Conservation (phyloP, 306 rosid species). For the Carpinus viminea region DNA sequence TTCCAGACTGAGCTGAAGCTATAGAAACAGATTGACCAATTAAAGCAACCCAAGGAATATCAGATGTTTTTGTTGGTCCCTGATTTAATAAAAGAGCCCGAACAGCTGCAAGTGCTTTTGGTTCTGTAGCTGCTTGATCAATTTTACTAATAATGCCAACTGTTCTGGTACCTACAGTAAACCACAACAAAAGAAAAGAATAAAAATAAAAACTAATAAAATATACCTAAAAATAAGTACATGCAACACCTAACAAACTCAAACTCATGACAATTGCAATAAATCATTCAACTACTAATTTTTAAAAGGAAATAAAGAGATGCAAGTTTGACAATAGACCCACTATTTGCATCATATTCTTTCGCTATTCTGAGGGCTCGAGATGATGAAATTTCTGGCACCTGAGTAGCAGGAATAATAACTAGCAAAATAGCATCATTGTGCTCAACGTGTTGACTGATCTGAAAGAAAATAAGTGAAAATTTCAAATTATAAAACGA, state of each 20-base stretch:
- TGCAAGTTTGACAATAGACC: conserved; percentile 5
- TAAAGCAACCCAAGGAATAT: conserved; percentile 96
- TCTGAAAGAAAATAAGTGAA: conserved; percentile 36
- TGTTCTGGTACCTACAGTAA: conserved; percentile 77
- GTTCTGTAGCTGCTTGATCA: conserved; percentile 93
- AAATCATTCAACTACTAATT: too few species aligned
- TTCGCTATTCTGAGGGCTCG: conserved; percentile 81
- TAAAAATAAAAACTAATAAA: not conserved
- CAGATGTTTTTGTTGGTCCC: conserved; percentile 85
- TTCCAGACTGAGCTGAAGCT: conserved; percentile 93
- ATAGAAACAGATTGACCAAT: conserved; percentile 94
- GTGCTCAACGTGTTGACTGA: conserved; percentile 87
- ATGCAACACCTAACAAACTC: too few species aligned
- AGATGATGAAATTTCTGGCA: conserved; percentile 82
- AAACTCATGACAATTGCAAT: too few species aligned
- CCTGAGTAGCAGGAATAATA: conserved; percentile 88
- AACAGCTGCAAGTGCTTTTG: conserved; percentile 88
- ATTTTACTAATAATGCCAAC: conserved; percentile 88
- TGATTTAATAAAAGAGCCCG: conserved; percentile 86
- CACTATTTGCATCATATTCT: conserved; percentile 90
- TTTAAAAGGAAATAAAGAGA: too few species aligned
- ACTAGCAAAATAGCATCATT: conserved; percentile 90
- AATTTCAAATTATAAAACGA: too few species aligned
- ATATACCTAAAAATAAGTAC: too few species aligned
- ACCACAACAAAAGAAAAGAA: not conserved